These are phyloP conservation scores for Cladosporium sp. DNA, from an alignment of 2,329 filamentous ascomycete genomes.

Conservation along the genomic window DNA sequence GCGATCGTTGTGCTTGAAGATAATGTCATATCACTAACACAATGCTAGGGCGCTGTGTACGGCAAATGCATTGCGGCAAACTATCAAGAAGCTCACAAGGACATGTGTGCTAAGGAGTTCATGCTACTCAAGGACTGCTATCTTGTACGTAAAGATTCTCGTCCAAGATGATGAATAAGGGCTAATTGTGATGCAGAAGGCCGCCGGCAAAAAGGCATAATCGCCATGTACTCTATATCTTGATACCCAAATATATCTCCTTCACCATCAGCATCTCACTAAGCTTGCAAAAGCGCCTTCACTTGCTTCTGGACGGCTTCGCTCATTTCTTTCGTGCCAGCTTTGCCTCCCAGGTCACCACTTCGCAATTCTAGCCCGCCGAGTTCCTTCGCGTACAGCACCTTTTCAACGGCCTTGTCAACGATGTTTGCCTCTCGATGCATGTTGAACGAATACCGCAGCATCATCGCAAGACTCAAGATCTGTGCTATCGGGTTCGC, in stretches of 20 bases:
- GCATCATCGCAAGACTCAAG: conserved; percentile 32
- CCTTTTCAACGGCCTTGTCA: conserved; percentile 47
- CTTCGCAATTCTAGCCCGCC: conserved; percentile 51
- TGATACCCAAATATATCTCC: not conserved
- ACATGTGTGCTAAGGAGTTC: conserved; percentile 86
- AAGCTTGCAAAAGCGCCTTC: conserved; percentile 20
- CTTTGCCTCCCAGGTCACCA: conserved; percentile 50
- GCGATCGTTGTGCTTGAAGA: conserved; percentile 17
- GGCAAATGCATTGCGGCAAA: conserved; percentile 88
- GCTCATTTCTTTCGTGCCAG: conserved; percentile 41
- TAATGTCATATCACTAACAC: conserved; percentile 6
- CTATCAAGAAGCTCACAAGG: conserved; percentile 84
- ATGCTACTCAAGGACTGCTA: conserved; percentile 82
- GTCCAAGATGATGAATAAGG: no score
- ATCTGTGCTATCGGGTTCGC: conserved; percentile 32
- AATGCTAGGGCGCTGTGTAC: conserved; percentile 68
- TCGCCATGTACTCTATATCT: not conserved
- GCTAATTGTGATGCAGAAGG: conserved; percentile 19
- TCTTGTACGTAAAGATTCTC: conserved; percentile 43
- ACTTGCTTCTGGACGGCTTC: conserved; percentile 34
- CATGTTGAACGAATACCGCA: conserved; percentile 33
- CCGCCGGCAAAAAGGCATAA: conserved; percentile 25
- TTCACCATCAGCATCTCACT: not conserved
- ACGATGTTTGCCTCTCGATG: conserved; percentile 38
- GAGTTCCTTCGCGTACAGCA: conserved; percentile 51